Conservation (phyloP, 2,329 filamentous ascomycete genomes). For the Trichophyton verrucosum region DNA sequence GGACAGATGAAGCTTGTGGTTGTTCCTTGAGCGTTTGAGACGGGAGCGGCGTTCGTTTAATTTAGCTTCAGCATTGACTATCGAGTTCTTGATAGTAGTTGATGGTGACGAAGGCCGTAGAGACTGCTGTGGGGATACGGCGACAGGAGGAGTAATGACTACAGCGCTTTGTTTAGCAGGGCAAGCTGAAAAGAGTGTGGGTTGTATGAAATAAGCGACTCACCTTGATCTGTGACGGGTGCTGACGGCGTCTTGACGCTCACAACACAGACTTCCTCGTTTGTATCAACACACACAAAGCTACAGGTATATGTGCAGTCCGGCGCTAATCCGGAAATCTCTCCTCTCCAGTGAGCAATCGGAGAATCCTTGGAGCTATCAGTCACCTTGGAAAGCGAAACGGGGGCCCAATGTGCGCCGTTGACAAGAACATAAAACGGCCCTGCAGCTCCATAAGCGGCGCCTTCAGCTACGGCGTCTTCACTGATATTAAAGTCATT, state of each 20-base stretch:
- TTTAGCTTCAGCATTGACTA: constrained; percentile 49
- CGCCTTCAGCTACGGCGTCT: constrained; percentile 13
- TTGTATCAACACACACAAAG: constrained; percentile 45
- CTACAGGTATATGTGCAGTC: constrained; percentile 53
- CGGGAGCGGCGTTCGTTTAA: constrained; percentile 48
- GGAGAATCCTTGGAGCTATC: constrained; percentile 34
- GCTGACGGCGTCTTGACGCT: constrained; percentile 51
- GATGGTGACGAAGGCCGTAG: constrained; percentile 52
- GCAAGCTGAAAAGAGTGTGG: neutral
- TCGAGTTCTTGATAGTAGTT: constrained; percentile 53
- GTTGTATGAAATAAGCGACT: constrained; percentile 2
- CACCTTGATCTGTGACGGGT: constrained; percentile 47
- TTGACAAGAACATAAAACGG: constrained; percentile 56
- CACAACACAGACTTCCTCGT: constrained; percentile 46
- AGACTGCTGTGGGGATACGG: constrained; percentile 43
- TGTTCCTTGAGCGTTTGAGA: constrained; percentile 47
- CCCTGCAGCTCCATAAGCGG: constrained; percentile 30
- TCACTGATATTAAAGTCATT: constrained; percentile 27
- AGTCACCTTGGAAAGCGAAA: constrained; percentile 39
- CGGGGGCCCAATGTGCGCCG: constrained; percentile 52
- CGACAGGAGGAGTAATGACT: constrained; percentile 24
- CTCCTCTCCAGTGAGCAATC: constrained; percentile 44
- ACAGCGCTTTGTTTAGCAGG: constrained; percentile 6
- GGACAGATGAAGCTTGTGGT: constrained; percentile 47
- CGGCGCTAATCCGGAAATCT: constrained; percentile 53